phyloP scores from a whole-genome alignment of 768 basidiomycete genomes.

The Lactarius evosmus region DNA sequence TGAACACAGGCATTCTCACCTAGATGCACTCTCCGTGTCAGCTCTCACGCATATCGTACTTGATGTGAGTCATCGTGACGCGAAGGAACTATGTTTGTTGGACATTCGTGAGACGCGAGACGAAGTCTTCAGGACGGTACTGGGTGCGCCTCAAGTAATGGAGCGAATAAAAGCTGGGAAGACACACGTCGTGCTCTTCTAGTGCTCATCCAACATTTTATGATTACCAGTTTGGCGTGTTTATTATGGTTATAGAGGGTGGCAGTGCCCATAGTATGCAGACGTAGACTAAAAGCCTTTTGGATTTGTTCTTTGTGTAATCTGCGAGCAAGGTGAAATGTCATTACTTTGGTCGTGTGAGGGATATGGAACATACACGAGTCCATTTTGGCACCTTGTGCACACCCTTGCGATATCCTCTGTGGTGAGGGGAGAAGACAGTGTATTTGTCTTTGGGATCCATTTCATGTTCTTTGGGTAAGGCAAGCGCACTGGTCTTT shows the following conservation, averaged over 20 bases:
- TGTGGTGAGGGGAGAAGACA: slow-evolving; percentile 64
- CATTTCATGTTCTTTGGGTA: slow-evolving; percentile 97
- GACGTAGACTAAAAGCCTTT: slow-evolving; percentile 66
- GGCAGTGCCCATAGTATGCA: background rate
- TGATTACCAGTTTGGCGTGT: background rate
- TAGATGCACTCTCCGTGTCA: slow-evolving; percentile 69
- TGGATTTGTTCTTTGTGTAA: slow-evolving; percentile 85
- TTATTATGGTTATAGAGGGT: slow-evolving; percentile 8
- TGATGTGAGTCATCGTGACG: slow-evolving; percentile 68
- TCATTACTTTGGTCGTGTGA: background rate
- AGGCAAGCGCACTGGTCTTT: slow-evolving; percentile 68
- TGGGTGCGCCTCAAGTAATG: slow-evolving; percentile 59
- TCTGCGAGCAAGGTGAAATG: slow-evolving; percentile 40
- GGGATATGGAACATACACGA: slow-evolving; percentile 51
- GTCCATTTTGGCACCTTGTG: slow-evolving; percentile 99
- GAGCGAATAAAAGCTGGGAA: slow-evolving; percentile 67
- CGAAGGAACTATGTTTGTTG: slow-evolving; percentile 70
- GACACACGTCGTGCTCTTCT: slow-evolving; percentile 80
- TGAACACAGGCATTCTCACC: slow-evolving; percentile 25
- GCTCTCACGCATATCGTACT: slow-evolving; percentile 83
- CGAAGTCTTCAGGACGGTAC: slow-evolving; percentile 71
- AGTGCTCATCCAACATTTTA: slow-evolving; percentile 20
- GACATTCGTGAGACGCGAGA: slow-evolving; percentile 84
- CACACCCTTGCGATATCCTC: slow-evolving; percentile 88
- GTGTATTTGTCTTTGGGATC: slow-evolving; percentile 92